Base-by-base conservation (phyloP, 768 basidiomycete genomes). In the Gelatoporia subvermispora region DNA sequence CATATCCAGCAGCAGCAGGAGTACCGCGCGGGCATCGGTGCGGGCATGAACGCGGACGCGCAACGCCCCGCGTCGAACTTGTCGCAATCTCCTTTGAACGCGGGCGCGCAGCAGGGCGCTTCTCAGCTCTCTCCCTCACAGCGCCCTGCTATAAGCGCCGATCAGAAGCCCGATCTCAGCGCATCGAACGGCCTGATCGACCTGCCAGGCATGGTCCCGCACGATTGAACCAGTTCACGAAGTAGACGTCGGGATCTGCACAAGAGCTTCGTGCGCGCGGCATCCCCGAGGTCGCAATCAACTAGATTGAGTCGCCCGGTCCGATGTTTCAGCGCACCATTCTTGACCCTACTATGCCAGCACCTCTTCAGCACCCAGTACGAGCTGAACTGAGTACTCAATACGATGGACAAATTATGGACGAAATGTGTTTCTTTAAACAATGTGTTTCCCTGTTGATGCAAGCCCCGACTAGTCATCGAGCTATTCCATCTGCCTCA, bases 221-320 rank as follows among this genome's bases (percentile, higher is more conserved):
- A 31, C 62, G 74, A 51, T 62, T 80, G 58, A 69, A 69, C 36
- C 45, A 69, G 45, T 65, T 83, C n/a, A 55, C 82, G 40, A 61
- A 63, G 16, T 79, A 74, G 59, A 75, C 79, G n/a, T 60, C 74
- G 42, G 53, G 68, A 44, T 67, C 74, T 13, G 68, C 67, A 2
- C 62, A 68, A 4, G 81, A 86, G 37, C 73, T 89, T 50, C 78
- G 77, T 11, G 66, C 66, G 13, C 72, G 70, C 35, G 72, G 72
- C 15, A 62, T 85, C 5, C 65, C 69, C 4, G 78, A 80, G 18
- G 53, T 68, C 41, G 63, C 79, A 46, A 81, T 89, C 41, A 49
- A 65, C 25, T 70, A 78, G 49, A 77, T 88, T 31, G 86, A 88
- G 55, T 54, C 55, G 3, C 61, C 83, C 55, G 78, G 85, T 35